Evolutionary conservation across 805 yeast species (phyloP).

Genomic region (Diddensiella santjacobensis): DNA sequence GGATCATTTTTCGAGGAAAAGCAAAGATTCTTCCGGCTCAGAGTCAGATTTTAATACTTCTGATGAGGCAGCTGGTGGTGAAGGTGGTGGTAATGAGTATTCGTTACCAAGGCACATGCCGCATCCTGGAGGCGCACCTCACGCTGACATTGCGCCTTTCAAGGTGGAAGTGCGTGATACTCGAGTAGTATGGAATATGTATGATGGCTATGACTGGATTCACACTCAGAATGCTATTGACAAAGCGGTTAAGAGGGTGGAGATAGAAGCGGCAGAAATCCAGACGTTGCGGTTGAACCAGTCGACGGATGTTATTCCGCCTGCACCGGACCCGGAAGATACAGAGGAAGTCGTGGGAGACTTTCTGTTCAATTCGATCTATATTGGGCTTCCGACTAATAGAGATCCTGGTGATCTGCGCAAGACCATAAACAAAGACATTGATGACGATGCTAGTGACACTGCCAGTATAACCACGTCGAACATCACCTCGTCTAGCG

Average conservation of each 20-base stretch:
- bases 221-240: slow-evolving; percentile 65
- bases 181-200: slow-evolving; percentile 41
- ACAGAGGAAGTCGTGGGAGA: slow-evolving; percentile 47
- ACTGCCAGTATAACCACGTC: slow-evolving; percentile 17
- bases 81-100: neutral
- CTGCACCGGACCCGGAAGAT: slow-evolving; percentile 10
- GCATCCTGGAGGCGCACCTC: slow-evolving; percentile 1
- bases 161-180: slow-evolving; percentile 3
- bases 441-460: slow-evolving; percentile 37
- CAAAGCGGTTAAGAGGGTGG: slow-evolving; percentile 62
- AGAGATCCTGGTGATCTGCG: slow-evolving; percentile 45
- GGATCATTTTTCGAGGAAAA: slow-evolving; percentile 26
- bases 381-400: slow-evolving; percentile 54
- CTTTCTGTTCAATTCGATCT: slow-evolving; percentile 73
- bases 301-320: slow-evolving; percentile 2
- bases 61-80: neutral
- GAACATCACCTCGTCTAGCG: neutral
- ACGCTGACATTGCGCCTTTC: slow-evolving; percentile 1
- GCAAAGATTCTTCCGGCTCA: slow-evolving; percentile 5
- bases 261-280: slow-evolving; percentile 42
- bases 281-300: slow-evolving; percentile 12
- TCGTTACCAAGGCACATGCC: neutral
- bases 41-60: neutral
- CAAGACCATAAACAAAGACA: slow-evolving; percentile 49
- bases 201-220: slow-evolving; percentile 93